A percentile compares a stretch with the other conserved stretches of the same genome.
These are phyloP conservation scores for Penicillium digitatum DNA, from an alignment of 2,329 filamentous ascomycete species.

Conservation along the genomic window DNA sequence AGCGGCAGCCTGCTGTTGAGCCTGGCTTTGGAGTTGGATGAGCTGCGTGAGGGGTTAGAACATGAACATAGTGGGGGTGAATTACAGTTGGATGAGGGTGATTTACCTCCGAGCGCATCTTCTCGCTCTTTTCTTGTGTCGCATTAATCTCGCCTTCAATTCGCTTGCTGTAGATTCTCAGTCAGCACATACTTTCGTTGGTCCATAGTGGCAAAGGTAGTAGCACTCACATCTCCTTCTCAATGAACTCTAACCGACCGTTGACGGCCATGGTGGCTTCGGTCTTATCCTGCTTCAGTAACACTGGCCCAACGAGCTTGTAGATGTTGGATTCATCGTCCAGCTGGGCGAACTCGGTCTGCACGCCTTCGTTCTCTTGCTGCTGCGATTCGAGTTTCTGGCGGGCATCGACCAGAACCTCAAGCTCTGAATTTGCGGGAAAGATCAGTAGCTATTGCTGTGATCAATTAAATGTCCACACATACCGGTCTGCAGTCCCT, in stretches of 20 bases:
- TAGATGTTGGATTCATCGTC: slow-evolving; percentile 85
- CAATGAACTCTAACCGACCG: slow-evolving; percentile 84
- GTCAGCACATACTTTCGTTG: slow-evolving; percentile 4
- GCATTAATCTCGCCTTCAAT: slow-evolving; percentile 64
- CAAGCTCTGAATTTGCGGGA: slow-evolving; percentile 62
- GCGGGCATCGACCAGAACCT: slow-evolving; percentile 68
- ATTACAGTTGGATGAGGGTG: neutral
- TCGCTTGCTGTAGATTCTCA: slow-evolving; percentile 50
- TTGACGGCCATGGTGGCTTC: slow-evolving; percentile 91
- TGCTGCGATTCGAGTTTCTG: slow-evolving; percentile 90
- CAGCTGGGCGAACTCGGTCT: slow-evolving; percentile 81
- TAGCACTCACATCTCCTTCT: slow-evolving; percentile 76
- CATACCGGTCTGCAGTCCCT: slow-evolving; percentile 77
- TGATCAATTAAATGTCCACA: neutral
- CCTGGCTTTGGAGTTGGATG: slow-evolving; percentile 39
- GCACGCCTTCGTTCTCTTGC: slow-evolving; percentile 85
- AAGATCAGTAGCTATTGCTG: slow-evolving; percentile 10
- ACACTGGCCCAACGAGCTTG: slow-evolving; percentile 87
- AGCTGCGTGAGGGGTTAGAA: slow-evolving; percentile 30
- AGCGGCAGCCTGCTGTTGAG: slow-evolving; percentile 34
- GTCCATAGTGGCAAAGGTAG: neutral
- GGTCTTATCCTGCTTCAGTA: slow-evolving; percentile 88
- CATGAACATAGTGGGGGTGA: neutral
- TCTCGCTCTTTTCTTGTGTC: slow-evolving; percentile 61
- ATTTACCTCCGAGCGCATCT: slow-evolving; percentile 61